Conservation (phyloP, 169 alveolate species). For the Plasmodium vivax region DNA sequence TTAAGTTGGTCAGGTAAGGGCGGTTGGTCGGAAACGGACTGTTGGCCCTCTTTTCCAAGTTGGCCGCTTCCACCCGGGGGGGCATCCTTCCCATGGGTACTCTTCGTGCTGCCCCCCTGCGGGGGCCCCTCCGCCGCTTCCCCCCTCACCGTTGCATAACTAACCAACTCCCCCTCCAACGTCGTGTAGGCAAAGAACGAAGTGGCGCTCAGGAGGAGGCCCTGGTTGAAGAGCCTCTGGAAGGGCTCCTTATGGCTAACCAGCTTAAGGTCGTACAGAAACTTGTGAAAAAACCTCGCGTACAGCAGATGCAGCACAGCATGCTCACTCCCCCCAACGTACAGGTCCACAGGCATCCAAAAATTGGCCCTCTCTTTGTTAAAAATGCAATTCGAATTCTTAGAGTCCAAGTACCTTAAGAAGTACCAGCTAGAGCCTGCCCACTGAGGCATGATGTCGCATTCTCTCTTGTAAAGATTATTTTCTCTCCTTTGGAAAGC, state of each 20-base stretch:
- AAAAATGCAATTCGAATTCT: slow-evolving; percentile 76
- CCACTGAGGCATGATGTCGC: slow-evolving; percentile 94
- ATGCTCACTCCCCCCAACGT: slow-evolving; percentile 95
- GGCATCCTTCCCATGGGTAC: neutral
- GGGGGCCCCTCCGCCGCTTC: neutral
- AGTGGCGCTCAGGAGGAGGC: slow-evolving; percentile 85
- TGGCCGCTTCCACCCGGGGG: neutral
- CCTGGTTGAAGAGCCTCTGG: slow-evolving; percentile 88
- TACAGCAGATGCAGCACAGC: slow-evolving; percentile 93
- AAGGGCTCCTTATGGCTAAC: slow-evolving; percentile 90
- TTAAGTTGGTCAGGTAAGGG: neutral
- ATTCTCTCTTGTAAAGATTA: slow-evolving; percentile 78
- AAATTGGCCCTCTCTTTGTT: slow-evolving; percentile 66
- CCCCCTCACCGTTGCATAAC: neutral
- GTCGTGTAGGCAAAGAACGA: slow-evolving; percentile 71
- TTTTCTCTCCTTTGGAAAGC: slow-evolving; percentile 74
- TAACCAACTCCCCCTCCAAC: slow-evolving; percentile 7
- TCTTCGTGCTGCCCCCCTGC: neutral
- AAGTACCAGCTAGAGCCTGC: slow-evolving; percentile 95
- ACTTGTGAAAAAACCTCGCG: slow-evolving; percentile 93
- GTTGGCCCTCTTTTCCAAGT: neutral
- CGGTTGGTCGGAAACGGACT: neutral
- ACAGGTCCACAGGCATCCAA: slow-evolving; percentile 95
- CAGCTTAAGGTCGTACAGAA: slow-evolving; percentile 85
- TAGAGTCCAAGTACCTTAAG: slow-evolving; percentile 89